These are phyloP conservation scores for Boletus pseudopeckii DNA, from an alignment of 768 basidiomycete genomes.

Conservation along the genomic window DNA sequence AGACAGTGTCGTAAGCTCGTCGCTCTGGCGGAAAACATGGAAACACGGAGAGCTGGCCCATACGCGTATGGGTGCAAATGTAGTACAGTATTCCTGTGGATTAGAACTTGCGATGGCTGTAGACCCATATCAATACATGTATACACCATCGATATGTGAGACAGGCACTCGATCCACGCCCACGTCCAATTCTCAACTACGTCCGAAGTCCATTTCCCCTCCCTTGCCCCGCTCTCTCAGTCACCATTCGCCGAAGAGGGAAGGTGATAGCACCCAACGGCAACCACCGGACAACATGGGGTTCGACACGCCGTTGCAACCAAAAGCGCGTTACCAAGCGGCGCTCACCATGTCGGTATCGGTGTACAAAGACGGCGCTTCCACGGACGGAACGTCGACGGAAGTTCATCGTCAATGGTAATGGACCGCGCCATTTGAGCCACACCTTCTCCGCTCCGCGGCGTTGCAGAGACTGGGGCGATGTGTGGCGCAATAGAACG, in stretches of 20 bases:
- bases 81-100: too few species aligned
- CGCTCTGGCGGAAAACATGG: conserved; percentile 5
- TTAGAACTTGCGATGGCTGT: too few species aligned
- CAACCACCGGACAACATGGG: conserved; percentile 6
- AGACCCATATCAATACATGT: too few species aligned
- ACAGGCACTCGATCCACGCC: background rate
- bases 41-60: too few species aligned
- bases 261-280: background rate
- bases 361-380: conserved; percentile 15
- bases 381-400: background rate
- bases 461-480: too few species aligned
- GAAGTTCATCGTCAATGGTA: conserved; percentile 3
- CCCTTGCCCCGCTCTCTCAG: too few species aligned
- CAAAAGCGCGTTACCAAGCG: conserved; percentile 11
- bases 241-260: too few species aligned
- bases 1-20: conserved; percentile 29
- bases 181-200: background rate
- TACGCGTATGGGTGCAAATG: too few species aligned
- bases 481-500: background rate
- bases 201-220: too few species aligned
- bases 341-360: background rate
- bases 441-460: conserved; percentile 1
- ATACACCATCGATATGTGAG: background rate
- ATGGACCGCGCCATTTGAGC: conserved; percentile 19
- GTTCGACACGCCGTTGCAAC: background rate